Base-by-base conservation (phyloP, 1,284 basidiomycete species). In the Trichosporon sp. region DNA sequence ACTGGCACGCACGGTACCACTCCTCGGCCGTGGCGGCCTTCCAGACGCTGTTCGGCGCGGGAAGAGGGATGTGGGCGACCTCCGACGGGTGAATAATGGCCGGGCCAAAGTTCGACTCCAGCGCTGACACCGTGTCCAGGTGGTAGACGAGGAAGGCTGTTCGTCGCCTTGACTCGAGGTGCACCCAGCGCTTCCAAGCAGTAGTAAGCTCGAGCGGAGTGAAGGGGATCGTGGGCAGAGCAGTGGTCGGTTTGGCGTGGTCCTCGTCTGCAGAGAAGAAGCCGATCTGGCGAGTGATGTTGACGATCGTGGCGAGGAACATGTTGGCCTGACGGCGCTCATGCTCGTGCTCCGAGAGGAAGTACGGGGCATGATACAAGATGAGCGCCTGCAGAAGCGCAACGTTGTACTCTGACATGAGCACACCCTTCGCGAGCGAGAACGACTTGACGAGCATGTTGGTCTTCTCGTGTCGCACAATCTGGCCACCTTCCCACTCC, bases 381-480 rank as follows among this genome's bases (percentile, higher is more conserved):
- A 82, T 71, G 46, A 82, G 65, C 2, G 80, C 78, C 64, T 82
- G 81, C 0, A 82, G 72, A 11, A 81, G 68, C 0, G 77, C 78
- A 11, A 81, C 74, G 59, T 80, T 80, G 67, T 81, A 81, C 34
- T 80, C 77, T 1, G 80, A 78, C 74, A 81, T 78, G 58, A 80
- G 65, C 0, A 78, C 77, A 8, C 79, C 79, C 60, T 76, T 67
- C 0, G 77, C 77, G 8, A 75, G 69, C 13, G 76, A 75, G 68
- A 80, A 80, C 21, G 76, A 78, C 76, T 80, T 81, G 67, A 81
- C 77, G 9, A 81, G 74, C 78, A 82, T 81, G 63, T 80, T 79
- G 9, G 78, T 79, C 75, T 82, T 82, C 63, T 82, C 79, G 52
- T 72, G 73, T 37, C 77, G 65, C n/a, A 79, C 77, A 34, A 78